Evolutionary conservation across 2,329 filamentous ascomycete genomes (phyloP).

Genomic region (Leptographium lundbergii): DNA sequence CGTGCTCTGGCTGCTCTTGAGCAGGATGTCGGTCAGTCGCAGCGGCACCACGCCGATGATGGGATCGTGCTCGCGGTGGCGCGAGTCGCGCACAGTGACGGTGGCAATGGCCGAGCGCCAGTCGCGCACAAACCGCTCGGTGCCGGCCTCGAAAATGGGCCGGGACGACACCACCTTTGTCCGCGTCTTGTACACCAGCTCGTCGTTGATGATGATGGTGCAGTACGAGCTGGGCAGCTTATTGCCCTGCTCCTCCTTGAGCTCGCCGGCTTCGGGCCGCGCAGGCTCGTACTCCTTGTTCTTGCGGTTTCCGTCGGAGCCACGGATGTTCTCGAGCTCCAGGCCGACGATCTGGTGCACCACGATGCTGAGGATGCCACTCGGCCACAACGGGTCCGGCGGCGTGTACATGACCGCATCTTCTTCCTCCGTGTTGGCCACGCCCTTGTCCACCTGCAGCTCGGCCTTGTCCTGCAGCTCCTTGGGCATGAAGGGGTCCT

Average conservation of each 20-base stretch:
- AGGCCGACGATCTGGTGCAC: conserved; percentile 93
- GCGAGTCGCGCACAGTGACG: conserved; percentile 74
- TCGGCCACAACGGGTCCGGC: conserved; percentile 92
- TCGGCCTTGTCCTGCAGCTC: conserved; percentile 61
- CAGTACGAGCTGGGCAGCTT: conserved; percentile 84
- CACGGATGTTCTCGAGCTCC: conserved; percentile 82
- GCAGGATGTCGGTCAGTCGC: conserved; percentile 75
- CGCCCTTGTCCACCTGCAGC: conserved; percentile 79
- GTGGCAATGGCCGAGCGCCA: conserved; percentile 84
- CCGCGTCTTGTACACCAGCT: conserved; percentile 82
- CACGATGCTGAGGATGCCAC: conserved; percentile 72
- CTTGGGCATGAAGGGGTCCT: conserved; percentile 63
- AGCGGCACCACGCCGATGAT: conserved; percentile 86
- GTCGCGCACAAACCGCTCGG: conserved; percentile 83
- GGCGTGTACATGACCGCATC: conserved; percentile 83
- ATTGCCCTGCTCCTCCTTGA: conserved; percentile 70
- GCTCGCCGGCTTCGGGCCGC: conserved; percentile 66
- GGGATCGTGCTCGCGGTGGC: conserved; percentile 86
- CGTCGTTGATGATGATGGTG: conserved; percentile 81
- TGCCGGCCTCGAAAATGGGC: conserved; percentile 94
- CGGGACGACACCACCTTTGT: conserved; percentile 88
- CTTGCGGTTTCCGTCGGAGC: conserved; percentile 67
- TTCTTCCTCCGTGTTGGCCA: conserved; percentile 58
- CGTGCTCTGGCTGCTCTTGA: conserved; percentile 74
- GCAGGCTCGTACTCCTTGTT: conserved; percentile 84